These are phyloP conservation scores for Hirschioporus abietinus DNA, from an alignment of 768 basidiomycete species.

Conservation along the genomic window DNA sequence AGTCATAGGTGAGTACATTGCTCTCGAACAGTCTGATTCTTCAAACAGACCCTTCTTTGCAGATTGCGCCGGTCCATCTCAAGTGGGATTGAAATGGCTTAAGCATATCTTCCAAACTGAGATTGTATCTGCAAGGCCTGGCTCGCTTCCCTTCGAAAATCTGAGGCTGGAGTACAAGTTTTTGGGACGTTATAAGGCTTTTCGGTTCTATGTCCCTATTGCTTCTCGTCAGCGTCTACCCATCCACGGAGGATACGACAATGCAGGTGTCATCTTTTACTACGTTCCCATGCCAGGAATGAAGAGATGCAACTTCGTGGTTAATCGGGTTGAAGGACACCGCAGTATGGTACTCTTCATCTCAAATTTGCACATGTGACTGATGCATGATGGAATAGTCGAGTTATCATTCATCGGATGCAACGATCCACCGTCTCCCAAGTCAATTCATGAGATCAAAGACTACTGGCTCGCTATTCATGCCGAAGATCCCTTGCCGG, in stretches of 20 bases:
- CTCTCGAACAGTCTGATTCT: not conserved
- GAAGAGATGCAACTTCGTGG: not conserved
- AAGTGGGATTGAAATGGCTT: constrained; percentile 11
- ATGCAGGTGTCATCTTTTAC: not conserved
- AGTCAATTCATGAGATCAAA: not conserved
- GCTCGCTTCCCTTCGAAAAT: not conserved
- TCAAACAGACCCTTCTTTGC: not conserved
- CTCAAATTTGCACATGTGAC: not conserved
- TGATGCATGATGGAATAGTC: not conserved
- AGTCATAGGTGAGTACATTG: not conserved
- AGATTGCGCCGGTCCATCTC: constrained; percentile 13
- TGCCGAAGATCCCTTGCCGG: constrained; percentile 18
- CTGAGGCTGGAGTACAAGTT: constrained; percentile 11
- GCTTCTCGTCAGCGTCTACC: constrained; percentile 5
- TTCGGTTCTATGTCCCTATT: constrained; percentile 10
- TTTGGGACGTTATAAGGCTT: constrained; percentile 10
- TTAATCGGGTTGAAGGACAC: not conserved
- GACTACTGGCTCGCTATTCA: not conserved
- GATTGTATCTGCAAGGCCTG: not conserved
- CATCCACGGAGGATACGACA: constrained; percentile 9
- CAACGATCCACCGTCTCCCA: not conserved
- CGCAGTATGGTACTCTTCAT: not conserved
- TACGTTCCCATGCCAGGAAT: constrained; percentile 8
- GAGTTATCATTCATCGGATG: not conserved
- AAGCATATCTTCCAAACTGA: not conserved